Conservation (phyloP, 2,329 filamentous ascomycete species). For the Alternaria viburni region DNA sequence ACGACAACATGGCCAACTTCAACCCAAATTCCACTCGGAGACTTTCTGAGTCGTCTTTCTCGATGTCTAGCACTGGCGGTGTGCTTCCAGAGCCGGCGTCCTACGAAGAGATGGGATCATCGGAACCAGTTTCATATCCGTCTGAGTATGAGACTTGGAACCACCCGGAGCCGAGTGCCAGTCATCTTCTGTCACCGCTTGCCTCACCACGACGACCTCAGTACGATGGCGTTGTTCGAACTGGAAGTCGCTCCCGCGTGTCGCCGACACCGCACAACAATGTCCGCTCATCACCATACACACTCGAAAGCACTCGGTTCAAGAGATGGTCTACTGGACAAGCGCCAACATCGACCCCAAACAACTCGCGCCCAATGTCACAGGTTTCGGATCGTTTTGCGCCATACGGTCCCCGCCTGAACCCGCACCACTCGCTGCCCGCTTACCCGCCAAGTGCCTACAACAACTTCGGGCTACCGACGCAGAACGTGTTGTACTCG, state of each 20-base stretch:
- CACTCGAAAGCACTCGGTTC: conserved; percentile 67
- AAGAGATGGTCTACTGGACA: conserved; percentile 79
- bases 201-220: conserved; percentile 72
- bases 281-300: conserved; percentile 73
- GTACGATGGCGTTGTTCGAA: conserved; percentile 53
- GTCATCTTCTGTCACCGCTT: conserved; percentile 71
- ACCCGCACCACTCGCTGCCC: conserved; percentile 51
- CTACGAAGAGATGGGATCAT: conserved; percentile 74
- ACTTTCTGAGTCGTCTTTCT: conserved; percentile 76
- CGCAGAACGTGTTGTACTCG: conserved; percentile 47
- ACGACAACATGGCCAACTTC: conserved; percentile 36
- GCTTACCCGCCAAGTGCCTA: conserved; percentile 43
- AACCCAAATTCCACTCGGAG: conserved; percentile 63
- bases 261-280: conserved; percentile 74
- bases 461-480: conserved; percentile 37
- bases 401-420: conserved; percentile 64
- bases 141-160: conserved; percentile 68
- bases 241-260: conserved; percentile 71
- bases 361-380: conserved; percentile 61
- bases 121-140: conserved; percentile 69
- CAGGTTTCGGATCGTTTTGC: conserved; percentile 67
- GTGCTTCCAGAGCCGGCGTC: conserved; percentile 71
- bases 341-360: conserved; percentile 65
- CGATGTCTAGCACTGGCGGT: conserved; percentile 66
- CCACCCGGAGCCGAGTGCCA: conserved; percentile 71